Conservation (phyloP, 73 alveolate species). For the Tetrahymena borealis region DNA sequence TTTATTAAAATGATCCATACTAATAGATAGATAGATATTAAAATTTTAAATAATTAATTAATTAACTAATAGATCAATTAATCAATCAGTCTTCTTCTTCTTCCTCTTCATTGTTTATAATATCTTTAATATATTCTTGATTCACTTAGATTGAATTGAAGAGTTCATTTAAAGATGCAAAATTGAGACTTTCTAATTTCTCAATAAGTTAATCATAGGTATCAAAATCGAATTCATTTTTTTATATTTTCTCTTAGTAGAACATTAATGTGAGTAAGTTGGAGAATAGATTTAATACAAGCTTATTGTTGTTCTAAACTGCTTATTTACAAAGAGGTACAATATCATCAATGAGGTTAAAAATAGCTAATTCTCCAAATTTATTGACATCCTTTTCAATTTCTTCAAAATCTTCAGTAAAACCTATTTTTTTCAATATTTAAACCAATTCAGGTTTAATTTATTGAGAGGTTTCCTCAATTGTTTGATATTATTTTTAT, state of each 20-base stretch:
- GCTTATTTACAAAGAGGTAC: background rate
- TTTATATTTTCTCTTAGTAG: background rate
- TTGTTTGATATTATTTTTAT: background rate
- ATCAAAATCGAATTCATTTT: background rate
- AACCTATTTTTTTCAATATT: background rate
- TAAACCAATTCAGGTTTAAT: background rate
- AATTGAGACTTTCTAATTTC: background rate
- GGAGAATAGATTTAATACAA: background rate
- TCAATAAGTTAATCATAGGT: background rate
- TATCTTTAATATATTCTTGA: background rate
- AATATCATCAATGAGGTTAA: background rate
- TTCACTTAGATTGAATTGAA: background rate
- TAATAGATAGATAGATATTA: no score
- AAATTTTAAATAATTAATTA: background rate
- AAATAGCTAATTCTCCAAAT: background rate
- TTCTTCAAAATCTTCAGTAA: background rate
- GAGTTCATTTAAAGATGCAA: background rate
- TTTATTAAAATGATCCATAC: no score
- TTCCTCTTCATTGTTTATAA: background rate
- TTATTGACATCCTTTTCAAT: background rate
- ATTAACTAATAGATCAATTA: background rate
- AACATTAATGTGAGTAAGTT: background rate
- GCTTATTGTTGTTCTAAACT: background rate
- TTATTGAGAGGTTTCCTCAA: background rate
- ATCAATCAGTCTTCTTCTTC: background rate